Base-by-base conservation (phyloP, 805 yeast genomes). In the Suhomyces pyralidae region DNA sequence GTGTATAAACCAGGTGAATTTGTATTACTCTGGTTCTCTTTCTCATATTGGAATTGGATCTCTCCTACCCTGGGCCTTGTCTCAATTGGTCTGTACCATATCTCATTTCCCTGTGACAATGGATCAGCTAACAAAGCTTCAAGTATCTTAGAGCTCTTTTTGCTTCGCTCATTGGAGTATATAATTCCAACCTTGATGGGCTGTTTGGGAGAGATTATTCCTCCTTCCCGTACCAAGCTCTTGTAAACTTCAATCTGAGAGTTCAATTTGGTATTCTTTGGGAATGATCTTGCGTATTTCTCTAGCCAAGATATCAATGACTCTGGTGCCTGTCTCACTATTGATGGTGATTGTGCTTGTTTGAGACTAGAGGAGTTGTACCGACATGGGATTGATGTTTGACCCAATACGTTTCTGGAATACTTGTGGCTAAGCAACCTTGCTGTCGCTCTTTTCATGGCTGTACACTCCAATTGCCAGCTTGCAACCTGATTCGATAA, bases 101-200 rank as follows among this genome's bases (percentile, higher is more conserved):
- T n/a, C 20, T 60, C 53, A 52, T 69, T 72, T 10, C 58, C 58
- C 10, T 56, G 60, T 12, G 79, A 65, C 48, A 75, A 61, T 5
- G 80, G 80, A 51, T 75, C 79, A 1, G 79, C 73, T 40, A 75
- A 61, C 9, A 75, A 55, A 2, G 67, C 53, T 38, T 73, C 76
- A 5, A 75, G 42, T n/a, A 75, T 34, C 48, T 61, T 70, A n/a
- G 76, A 67, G 2, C 58, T 48, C 7, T 42, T 26, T 14, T 58
- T 54, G 6, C 55, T 51, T 6, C 25, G 25, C 7, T 62, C 65
- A 50, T 65, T 64, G 34, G 66, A 70, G 55, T 74, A 74, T 1
- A 69, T 49, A 2, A 75, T 44, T 0, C 78, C 80, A 12, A 74
- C 62, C 44, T 60, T 61, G 3, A 74, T 55, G 22, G 56, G 53